Base-by-base conservation (phyloP, 2,329 filamentous ascomycete species). In the Xenoacremonium recifei region DNA sequence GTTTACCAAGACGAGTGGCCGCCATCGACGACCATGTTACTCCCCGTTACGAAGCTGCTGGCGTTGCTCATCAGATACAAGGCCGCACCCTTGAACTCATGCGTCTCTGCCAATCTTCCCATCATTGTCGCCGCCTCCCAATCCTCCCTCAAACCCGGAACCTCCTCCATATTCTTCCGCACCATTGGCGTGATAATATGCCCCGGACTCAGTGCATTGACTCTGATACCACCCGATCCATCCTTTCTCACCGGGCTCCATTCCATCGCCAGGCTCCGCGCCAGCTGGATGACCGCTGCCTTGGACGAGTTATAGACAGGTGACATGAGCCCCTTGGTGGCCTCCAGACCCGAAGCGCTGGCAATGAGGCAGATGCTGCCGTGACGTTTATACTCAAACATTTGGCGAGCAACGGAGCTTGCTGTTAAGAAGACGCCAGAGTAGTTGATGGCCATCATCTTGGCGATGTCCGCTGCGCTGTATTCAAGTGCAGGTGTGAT, bases 71-170 rank as follows among this genome's bases (percentile, higher is more conserved):
- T 63, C 46, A 84, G 66, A 52, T 82, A 85, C 7, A 83, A 66
- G 2, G 75, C 77, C 0, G 79, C 76, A 1, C 80, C 79, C 51
- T 79, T 74, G 58, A 83, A 83, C 53, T 84, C 80, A 34, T 73
- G 69, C 0, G 80, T 75, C 19, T 65, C 63, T 19, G 77, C 79
- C 21, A 84, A 65, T 16, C 79, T 70, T 2, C 75, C 81, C 51
- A 89, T 71, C 85, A 89, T 89, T 59, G 88, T 89, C 66, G 87
- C 80, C 42, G 72, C 77, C 39, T 83, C 78, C 85, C 86, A 90
- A 40, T 79, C 75, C 37, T 68, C 61, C 40, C 61, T 63, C 27
- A 74, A 64, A 25, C 84, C 81, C 0, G 86, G 85, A 16, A 79
- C 83, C 51, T 86, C 75, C 47, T 81, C 72, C 53, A 90, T 87